A percentile compares a stretch with the other conserved stretches of the same genome.
phyloP scores from a whole-genome alignment of 108 stramenopile genomes.

The Cyclotella sp. region DNA sequence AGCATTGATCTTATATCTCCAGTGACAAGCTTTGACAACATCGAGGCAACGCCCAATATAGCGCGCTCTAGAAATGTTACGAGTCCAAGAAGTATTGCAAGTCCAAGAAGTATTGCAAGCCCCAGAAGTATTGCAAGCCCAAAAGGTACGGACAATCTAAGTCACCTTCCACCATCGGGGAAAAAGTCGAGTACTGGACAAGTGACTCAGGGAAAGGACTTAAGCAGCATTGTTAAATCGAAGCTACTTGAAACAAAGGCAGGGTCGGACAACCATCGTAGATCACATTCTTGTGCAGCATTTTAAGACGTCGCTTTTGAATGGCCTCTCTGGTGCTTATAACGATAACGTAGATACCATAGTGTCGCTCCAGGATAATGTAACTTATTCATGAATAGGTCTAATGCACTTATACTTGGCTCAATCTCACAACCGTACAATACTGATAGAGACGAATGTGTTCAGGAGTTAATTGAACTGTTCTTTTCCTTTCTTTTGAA shows the following conservation, averaged over 20 bases:
- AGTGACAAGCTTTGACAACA: neutral
- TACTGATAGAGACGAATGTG: too few species aligned
- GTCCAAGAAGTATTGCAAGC: constrained; percentile 3
- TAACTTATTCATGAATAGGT: too few species aligned
- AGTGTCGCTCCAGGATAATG: too few species aligned
- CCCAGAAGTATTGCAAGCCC: neutral
- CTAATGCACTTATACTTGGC: too few species aligned
- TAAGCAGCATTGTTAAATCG: neutral
- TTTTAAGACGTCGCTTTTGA: neutral
- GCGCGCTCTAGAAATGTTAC: neutral
- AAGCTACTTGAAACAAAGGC: neutral
- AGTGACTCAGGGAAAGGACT: neutral
- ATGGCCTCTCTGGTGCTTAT: too few species aligned
- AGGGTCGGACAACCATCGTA: neutral
- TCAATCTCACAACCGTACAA: too few species aligned
- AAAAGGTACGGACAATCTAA: neutral
- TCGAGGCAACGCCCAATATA: neutral
- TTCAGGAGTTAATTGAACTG: too few species aligned
- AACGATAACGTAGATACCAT: too few species aligned
- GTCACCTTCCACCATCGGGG: constrained; percentile 12
- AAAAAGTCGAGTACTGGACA: neutral
- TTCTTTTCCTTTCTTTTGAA: too few species aligned
- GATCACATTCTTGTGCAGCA: neutral
- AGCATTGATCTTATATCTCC: constrained; percentile 15
- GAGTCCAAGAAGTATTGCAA: neutral